Evolutionary conservation across 352 stramenopile species (phyloP), one percentile per base, ranked within the genome.

Genomic region (Phytopythium sindhum): DNA sequence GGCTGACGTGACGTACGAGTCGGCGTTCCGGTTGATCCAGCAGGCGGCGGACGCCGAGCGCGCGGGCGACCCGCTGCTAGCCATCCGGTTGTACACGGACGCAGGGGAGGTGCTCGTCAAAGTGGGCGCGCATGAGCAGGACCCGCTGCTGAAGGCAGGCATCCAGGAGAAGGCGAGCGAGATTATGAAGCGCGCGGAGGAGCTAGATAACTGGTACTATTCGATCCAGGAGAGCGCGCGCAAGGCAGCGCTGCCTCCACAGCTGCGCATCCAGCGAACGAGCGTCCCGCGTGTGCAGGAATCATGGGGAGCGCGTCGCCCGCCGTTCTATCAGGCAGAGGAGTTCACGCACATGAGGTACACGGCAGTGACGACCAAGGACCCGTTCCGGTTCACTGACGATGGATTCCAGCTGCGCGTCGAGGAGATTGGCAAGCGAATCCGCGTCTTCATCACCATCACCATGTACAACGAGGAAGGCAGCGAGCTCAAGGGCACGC

Each of bases 381-480:
- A 82, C 42, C 77, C 77, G 8, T 73, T 75, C 53, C 68, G 70
- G 17, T 85, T 85, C 58, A 68, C 71, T 5, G 45, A 72, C 28
- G 73, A 85, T 21, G 72, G 74, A 8, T 85, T 73, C 47, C 57
- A 76, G 54, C 60, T 85, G 41, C 68, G 78, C 14, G 68, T 80
- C 0, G 60, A 75, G 28, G 60, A 79, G 57, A 29, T 70, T 1
- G 62, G 73, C 31, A 70, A 64, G 28, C 70, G 71, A 31, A 77
- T 82, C 31, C 75, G 75, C 9, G 69, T 80, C 10, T 79, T 85
- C 24, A 77, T 85, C 65, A 79, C 69, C 8, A 72, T 81, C 41
- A 85, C 76, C 21, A 80, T 82, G 71, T 80, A 82, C 64, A 82
- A 80, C 50, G 76, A 85, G 77, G 66, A 77, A 64, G 72, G 72